phyloP scores from a whole-genome alignment of 257 asterid genomes.

The Solanum sparsipilum region DNA sequence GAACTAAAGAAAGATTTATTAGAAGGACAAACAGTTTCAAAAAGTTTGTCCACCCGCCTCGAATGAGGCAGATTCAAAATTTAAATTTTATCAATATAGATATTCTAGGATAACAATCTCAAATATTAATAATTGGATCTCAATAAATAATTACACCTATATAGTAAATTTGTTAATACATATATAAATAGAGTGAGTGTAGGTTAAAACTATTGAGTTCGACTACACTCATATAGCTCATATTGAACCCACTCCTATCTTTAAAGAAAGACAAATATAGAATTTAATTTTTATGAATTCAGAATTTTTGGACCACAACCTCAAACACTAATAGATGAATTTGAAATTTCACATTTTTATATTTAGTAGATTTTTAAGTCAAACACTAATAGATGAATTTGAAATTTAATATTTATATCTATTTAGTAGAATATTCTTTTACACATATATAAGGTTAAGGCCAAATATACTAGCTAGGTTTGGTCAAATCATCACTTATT shows the following conservation, averaged over 20 bases:
- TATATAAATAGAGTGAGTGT: neutral
- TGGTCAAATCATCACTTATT: neutral
- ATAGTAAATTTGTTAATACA: neutral
- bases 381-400: neutral
- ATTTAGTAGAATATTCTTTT: neutral
- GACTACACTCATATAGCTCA: neutral
- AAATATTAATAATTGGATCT: neutral
- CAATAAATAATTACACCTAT: neutral
- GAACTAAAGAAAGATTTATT: neutral
- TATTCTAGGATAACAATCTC: neutral
- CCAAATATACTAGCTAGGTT: neutral
- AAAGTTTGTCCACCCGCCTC: neutral
- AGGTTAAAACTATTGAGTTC: neutral
- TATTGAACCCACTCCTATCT: neutral
- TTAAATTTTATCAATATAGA: neutral
- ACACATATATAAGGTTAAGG: neutral
- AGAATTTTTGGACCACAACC: too few species aligned
- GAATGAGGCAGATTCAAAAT: neutral
- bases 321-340: neutral
- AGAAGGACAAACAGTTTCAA: neutral
- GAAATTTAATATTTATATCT: neutral
- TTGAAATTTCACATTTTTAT: neutral
- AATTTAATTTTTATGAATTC: too few species aligned
- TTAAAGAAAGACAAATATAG: too few species aligned
- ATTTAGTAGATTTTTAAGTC: neutral